Evolutionary conservation across 2,329 filamentous ascomycete genomes (phyloP), one percentile per base, ranked within the genome.

Genomic region (Neodidymelliopsis sp.): DNA sequence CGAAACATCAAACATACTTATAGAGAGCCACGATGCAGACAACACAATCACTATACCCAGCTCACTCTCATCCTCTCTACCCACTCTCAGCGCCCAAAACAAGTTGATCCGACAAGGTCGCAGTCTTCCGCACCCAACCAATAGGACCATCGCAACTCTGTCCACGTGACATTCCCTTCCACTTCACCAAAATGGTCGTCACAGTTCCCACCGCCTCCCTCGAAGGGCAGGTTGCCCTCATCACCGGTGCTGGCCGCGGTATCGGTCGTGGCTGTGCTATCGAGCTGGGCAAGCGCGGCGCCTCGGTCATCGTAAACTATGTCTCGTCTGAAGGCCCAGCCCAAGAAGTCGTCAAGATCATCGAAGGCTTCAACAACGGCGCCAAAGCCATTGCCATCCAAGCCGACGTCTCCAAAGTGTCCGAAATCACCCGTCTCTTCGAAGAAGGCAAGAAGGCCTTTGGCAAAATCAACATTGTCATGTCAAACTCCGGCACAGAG

Each of bases 211-310:
- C 76, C 41, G 78, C 77, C 56, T 79, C 76, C 42, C 77, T 81
- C 38, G 75, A 80, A 60, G 75, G 74, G 66, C 78, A 80, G 62
- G 77, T 81, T 74, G 74, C 84, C 48, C 78, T 89, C 55, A 78
- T 89, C 70, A 89, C 86, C 12, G 86, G 72, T 29, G 71, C 82
- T 37, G 84, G 84, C 41, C 84, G 85, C 25, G 86, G 86, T 47
- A 89, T 89, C 62, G 86, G 86, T 28, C 75, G 78, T 41, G 84
- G 84, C 42, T 86, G 86, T 42, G 85, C 86, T 56, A 77, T 87
- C 43, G 85, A 88, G 72, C 83, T 89, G 29, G 85, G 81, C 67
- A 79, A 81, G 66, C 84, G 84, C 56, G 86, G 86, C 29, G 82
- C 82, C 62, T 83, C 78, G 45, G 78, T 89, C 41, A 78, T 88